These are phyloP conservation scores for Pascua sp. DNA, from an alignment of 1,284 basidiomycete species.

Conservation along the genomic window DNA sequence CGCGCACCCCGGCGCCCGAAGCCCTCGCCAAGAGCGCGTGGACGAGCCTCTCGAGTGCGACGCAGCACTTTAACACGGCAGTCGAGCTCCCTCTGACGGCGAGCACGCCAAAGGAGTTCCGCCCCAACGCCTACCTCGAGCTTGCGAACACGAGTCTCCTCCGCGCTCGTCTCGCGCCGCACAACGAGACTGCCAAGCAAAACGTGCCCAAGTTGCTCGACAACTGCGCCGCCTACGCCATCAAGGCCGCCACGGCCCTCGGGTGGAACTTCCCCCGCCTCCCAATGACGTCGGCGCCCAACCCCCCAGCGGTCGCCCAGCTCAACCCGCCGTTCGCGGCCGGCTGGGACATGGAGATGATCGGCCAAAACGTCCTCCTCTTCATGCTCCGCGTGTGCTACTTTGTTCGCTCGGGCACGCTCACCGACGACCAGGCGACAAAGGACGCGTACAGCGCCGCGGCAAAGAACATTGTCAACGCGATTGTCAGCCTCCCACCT, in stretches of 20 bases:
- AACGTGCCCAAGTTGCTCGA: constrained; percentile 39
- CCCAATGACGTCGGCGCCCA: constrained; percentile 8
- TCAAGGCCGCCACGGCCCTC: constrained; percentile 29
- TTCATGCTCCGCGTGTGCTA: constrained; percentile 26
- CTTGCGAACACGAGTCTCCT: constrained; percentile 31
- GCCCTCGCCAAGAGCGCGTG: constrained; percentile 30
- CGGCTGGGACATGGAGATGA: constrained; percentile 44
- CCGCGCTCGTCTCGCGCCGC: constrained; percentile 29
- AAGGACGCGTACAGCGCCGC: constrained; percentile 17
- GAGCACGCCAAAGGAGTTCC: constrained; percentile 34
- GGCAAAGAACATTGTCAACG: constrained; percentile 11
- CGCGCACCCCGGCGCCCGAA: constrained; percentile 4
- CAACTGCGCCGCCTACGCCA: constrained; percentile 39
- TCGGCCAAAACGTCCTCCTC: constrained; percentile 27
- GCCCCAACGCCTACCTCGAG: constrained; percentile 30
- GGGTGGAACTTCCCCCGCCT: constrained; percentile 31
- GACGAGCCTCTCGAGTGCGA: constrained; percentile 33
- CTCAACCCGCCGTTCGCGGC: constrained; percentile 26
- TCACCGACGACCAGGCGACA: constrained; percentile 3
- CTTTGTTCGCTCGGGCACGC: constrained; percentile 14
- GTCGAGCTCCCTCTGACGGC: constrained; percentile 28
- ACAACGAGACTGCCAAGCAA: constrained; percentile 37
- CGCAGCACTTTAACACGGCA: constrained; percentile 30
- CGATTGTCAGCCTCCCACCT: constrained; percentile 4
- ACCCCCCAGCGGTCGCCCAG: constrained; percentile 5